Evolutionary conservation across 2,329 filamentous ascomycete genomes (phyloP).

Genomic region (Fusarium zealandicum): DNA sequence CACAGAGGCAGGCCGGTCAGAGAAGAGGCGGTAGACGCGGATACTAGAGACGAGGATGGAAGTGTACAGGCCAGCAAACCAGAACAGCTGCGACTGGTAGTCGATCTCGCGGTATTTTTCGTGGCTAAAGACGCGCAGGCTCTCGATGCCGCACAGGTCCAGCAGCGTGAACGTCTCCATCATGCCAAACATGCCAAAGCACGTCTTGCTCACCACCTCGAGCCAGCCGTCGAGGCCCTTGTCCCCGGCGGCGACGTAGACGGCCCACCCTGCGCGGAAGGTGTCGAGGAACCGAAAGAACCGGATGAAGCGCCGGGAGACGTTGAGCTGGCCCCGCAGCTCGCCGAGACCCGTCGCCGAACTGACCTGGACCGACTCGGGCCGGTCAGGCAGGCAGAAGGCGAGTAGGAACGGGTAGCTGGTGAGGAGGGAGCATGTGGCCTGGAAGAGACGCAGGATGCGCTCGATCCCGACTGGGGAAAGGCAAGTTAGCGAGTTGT

Average conservation of each 20-base stretch:
- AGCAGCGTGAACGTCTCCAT: constrained; percentile 71
- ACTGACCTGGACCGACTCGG: constrained; percentile 33
- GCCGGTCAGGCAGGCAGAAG: constrained; percentile 40
- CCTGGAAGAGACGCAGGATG: constrained; percentile 64
- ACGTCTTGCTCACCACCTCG: constrained; percentile 63
- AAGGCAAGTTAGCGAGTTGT: constrained; percentile 18
- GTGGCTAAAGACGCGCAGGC: constrained; percentile 60
- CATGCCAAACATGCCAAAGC: constrained; percentile 71
- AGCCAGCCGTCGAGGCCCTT: constrained; percentile 53
- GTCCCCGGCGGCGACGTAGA: constrained; percentile 46
- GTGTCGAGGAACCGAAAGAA: constrained; percentile 72
- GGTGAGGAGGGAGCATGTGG: constrained; percentile 56
- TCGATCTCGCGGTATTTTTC: constrained; percentile 57
- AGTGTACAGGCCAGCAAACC: constrained; percentile 68
- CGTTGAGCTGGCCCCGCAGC: constrained; percentile 53
- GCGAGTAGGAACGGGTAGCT: constrained; percentile 53
- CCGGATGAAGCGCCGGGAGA: constrained; percentile 68
- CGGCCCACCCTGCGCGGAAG: constrained; percentile 59
- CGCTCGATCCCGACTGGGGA: constrained; percentile 67
- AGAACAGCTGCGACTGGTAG: constrained; percentile 71
- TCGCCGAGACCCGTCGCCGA: constrained; percentile 45
- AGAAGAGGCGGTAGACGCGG: constrained; percentile 50
- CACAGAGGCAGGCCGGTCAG: constrained; percentile 47
- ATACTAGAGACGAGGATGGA: constrained; percentile 55
- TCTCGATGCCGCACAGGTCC: constrained; percentile 55